Evolutionary conservation across 768 basidiomycete genomes (phyloP), one percentile per base, ranked within the genome.

Genomic region (Lenzites betulinus): DNA sequence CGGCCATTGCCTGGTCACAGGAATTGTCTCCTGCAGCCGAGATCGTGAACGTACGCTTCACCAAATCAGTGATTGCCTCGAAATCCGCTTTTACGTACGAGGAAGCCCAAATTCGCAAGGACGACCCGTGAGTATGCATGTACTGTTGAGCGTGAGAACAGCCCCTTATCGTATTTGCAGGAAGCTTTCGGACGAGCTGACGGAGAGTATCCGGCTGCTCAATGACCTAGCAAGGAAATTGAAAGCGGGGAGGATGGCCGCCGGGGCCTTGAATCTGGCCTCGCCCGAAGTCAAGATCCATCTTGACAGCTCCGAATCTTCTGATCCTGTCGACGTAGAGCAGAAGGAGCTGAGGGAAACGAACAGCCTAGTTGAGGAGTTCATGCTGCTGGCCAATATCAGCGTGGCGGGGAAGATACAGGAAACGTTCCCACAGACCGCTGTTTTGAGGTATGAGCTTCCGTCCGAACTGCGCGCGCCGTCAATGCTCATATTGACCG

Each of bases 211-310:
- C 48, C 88, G 97, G 1, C 80, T 98, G 0, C 85, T 99, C 54
- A 98, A 99, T 71, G 70, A 79, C 0, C 81, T 99, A 7, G 95
- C 96, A 0, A 82, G 83, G 71, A 92, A 95, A 67, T 81, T 99
- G 54, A 92, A 86, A 70, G 89, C 84, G 6, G 83, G 81, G 28
- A 83, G 97, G 18, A 98, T 98, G 93, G 86, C 83, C 18, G 95
- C 94, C 0, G 97, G 97, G n/a, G 97, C 97, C 11, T 83, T 99
- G 41, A 98, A 98, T 60, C 87, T 99, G 23, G 96, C 97, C 1
- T 98, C 97, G 0, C 96, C 97, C 0, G 97, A 99, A 79, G 92
- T 99, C 73, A 98, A 95, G 73, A 98, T 99, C 63, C 88, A 98
- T 66, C 80, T 98, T 16, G 93, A 97, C 69, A 93, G 90, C 64